Conservation (phyloP, 768 basidiomycete genomes). For the Jaapia argillacea region DNA sequence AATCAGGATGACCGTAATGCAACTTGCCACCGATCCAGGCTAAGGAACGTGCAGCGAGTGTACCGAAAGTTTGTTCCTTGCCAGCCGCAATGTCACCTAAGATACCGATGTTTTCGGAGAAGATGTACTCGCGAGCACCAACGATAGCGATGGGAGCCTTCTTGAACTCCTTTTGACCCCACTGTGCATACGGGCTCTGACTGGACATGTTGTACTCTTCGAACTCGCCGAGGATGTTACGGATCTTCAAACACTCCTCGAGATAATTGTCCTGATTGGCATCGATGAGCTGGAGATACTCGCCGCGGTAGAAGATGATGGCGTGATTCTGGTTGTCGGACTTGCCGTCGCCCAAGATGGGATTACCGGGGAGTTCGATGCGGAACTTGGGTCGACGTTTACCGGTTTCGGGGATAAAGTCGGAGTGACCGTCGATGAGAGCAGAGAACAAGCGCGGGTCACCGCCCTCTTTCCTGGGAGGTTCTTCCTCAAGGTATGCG, state of each 20-base stretch:
- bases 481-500: conserved; percentile 96
- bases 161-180: conserved; percentile 83
- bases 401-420: conserved; percentile 84
- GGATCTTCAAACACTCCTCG: conserved; percentile 98
- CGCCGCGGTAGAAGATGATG: conserved; percentile 98
- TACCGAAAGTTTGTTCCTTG: conserved; percentile 99
- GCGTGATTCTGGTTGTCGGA: conserved; percentile 99
- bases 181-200: conserved; percentile 88
- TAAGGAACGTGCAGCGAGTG: conserved; percentile 89
- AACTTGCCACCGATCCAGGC: conserved; percentile 98
- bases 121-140: conserved; percentile 98
- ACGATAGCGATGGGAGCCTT: conserved; percentile 91
- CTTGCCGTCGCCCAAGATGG: conserved; percentile 97
- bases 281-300: conserved; percentile 98
- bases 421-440: conserved; percentile 96
- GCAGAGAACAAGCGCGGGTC: conserved; percentile 94
- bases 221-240: conserved; percentile 96
- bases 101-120: conserved; percentile 99
- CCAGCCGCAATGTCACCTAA: conserved; percentile 97
- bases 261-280: conserved; percentile 99
- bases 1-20: conserved; percentile 99
- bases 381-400: conserved; percentile 93
- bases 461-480: conserved; percentile 87
- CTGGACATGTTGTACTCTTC: conserved; percentile 83
- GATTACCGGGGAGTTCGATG: conserved; percentile 97